Base-by-base conservation (phyloP, 495 filamentous ascomycete species). In the Penicillium paradoxum region DNA sequence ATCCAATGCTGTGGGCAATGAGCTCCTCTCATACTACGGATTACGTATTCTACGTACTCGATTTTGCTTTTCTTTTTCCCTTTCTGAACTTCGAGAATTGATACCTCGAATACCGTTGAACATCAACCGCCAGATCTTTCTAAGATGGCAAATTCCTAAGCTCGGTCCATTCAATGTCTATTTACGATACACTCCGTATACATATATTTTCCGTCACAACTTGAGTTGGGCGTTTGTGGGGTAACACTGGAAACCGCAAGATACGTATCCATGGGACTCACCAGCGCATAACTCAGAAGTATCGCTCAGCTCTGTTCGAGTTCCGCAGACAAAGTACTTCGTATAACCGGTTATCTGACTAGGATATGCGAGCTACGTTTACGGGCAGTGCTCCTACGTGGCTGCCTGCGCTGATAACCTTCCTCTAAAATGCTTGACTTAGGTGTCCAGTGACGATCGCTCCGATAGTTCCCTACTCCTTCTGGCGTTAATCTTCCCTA, bases 341-440 rank as follows among this genome's bases (percentile, higher is more conserved):
- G 38, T 40, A 40, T 17, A 40, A 19, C 9, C 17, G 6, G 18
- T 8, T 11, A 32, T 11, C 6, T 7, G 6, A 17, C 38, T 21
- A 22, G 3, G 33, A 30, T 15, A 24, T 17, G 9, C n/a, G 1
- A 40, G 32, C 22, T 39, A 13, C 2, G 14, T 17, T 29, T 24
- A 17, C 29, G 21, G 36, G 45, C 30, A 33, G 40, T 46, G 40
- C 18, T 22, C 27, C 37, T 51, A 43, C 32, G 15, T n/a, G 44
- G 53, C 25, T 40, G 50, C 42, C 21, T 52, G 17, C 18, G 22
- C 33, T 56, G 34, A 41, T 41, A 40, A 22, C 34, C 8, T 38
- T 27, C 15, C n/a, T n/a, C 34, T 29, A 19, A 37, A 54, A 57
- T 55, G 51, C 60, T 60, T 57, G 48, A 49, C 34, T 51, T 41